These are phyloP conservation scores for Epichloe amarillans DNA, from an alignment of 2,329 filamentous ascomycete species.

Conservation along the genomic window DNA sequence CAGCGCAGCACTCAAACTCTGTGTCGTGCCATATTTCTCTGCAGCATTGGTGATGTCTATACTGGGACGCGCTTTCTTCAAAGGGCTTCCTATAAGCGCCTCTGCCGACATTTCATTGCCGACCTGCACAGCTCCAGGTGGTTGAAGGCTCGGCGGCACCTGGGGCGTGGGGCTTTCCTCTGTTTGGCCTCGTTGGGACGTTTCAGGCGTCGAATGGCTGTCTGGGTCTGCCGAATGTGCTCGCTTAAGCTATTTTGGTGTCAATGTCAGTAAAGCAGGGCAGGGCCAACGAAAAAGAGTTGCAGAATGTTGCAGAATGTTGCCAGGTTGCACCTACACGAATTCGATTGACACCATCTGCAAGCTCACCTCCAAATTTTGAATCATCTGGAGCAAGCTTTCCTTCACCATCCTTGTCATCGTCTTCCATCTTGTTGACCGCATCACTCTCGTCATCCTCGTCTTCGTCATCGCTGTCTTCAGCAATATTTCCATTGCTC, in stretches of 20 bases:
- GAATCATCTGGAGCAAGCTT: slow-evolving; percentile 58
- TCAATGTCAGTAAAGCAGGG: slow-evolving; percentile 6
- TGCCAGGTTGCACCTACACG: slow-evolving; percentile 39
- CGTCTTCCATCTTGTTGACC: slow-evolving; percentile 51
- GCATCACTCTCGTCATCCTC: slow-evolving; percentile 54
- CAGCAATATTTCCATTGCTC: slow-evolving; percentile 51
- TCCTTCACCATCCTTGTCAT: slow-evolving; percentile 46
- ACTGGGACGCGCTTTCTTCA: slow-evolving; percentile 63
- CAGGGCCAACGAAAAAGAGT: not conserved
- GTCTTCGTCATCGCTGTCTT: slow-evolving; percentile 63
- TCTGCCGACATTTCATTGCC: slow-evolving; percentile 20
- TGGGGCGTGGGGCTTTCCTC: slow-evolving; percentile 27
- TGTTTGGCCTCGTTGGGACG: slow-evolving; percentile 26
- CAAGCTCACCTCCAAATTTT: slow-evolving; percentile 58
- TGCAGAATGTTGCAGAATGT: no score
- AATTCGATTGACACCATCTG: slow-evolving; percentile 71
- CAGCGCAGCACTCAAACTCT: slow-evolving; percentile 23
- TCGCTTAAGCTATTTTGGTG: slow-evolving; percentile 56
- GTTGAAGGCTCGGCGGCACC: slow-evolving; percentile 4
- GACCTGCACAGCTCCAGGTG: slow-evolving; percentile 16
- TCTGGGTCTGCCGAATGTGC: slow-evolving; percentile 63
- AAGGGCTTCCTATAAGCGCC: slow-evolving; percentile 49
- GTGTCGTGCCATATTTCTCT: slow-evolving; percentile 16
- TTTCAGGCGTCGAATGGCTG: slow-evolving; percentile 22
- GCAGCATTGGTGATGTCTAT: slow-evolving; percentile 16